A percentile compares a stretch with the other conserved stretches of the same genome.
These are phyloP conservation scores for Diaporthe citriasiana DNA, from an alignment of 2,329 filamentous ascomycete genomes.

Conservation along the genomic window DNA sequence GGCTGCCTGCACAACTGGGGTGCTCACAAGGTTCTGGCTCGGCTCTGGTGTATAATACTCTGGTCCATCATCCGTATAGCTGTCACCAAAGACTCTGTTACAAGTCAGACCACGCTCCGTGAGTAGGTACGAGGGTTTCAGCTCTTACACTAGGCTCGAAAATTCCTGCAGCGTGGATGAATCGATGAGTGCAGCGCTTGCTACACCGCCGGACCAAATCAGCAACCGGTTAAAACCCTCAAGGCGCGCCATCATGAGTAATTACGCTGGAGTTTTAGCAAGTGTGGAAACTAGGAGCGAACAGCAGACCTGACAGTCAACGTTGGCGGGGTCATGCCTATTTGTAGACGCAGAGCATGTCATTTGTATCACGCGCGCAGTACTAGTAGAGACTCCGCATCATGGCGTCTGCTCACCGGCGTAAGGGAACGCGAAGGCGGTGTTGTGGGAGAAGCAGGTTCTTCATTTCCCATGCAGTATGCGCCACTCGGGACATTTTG, in stretches of 20 bases:
- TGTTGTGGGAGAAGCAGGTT: neutral
- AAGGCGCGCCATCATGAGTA: conserved; percentile 4
- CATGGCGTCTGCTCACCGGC: neutral
- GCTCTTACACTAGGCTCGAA: conserved; percentile 38
- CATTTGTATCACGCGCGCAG: neutral
- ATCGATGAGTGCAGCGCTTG: conserved; percentile 24
- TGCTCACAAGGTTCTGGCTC: conserved; percentile 21
- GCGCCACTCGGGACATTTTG: conserved; percentile 17
- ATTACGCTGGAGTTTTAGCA: neutral
- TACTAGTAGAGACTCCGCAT: conserved; percentile 8
- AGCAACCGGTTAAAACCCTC: neutral
- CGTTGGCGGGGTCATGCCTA: neutral
- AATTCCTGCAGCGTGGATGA: conserved; percentile 38
- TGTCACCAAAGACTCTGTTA: conserved; percentile 40
- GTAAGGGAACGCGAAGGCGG: neutral
- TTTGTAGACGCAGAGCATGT: neutral
- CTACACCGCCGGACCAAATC: conserved; percentile 11
- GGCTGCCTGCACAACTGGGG: neutral
- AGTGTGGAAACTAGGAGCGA: neutral
- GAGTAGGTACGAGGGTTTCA: neutral
- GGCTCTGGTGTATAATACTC: conserved; percentile 39
- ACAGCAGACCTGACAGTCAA: neutral
- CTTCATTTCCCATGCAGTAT: conserved; percentile 6
- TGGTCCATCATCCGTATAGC: conserved; percentile 40
- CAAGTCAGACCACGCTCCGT: neutral